phyloP scores from a whole-genome alignment of 805 yeast genomes.

The Pichia phayaonensis region DNA sequence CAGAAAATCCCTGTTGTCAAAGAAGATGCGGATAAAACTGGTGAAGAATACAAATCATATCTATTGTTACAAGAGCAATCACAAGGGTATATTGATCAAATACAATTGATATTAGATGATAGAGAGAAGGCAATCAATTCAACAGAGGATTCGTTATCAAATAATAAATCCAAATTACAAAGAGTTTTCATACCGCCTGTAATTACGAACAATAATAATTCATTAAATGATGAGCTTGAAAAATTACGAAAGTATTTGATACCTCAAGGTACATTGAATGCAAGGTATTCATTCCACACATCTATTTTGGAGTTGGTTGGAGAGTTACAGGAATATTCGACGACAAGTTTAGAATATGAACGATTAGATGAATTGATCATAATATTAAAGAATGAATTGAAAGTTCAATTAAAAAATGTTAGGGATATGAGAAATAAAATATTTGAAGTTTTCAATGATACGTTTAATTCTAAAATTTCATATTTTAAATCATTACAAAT shows the following conservation, averaged over 20 bases:
- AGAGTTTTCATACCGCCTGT: background rate
- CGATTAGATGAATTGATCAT: conserved; percentile 1
- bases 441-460: conserved; percentile 45
- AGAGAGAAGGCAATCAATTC: conserved; percentile 32
- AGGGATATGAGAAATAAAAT: conserved; percentile 38
- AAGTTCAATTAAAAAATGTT: conserved; percentile 36
- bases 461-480: conserved; percentile 72
- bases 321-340: conserved; percentile 3
- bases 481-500: conserved; percentile 82
- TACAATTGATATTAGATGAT: conserved; percentile 41
- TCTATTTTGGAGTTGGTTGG: conserved; percentile 20
- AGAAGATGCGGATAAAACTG: conserved; percentile 33
- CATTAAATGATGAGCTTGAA: conserved; percentile 4
- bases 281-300: conserved; percentile 23
- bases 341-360: conserved; percentile 1
- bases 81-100: conserved; percentile 46
- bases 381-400: conserved; percentile 28
- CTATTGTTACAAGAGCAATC: conserved; percentile 70
- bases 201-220: background rate
- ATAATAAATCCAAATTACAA: conserved; percentile 2
- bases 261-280: conserved; percentile 28
- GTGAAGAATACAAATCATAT: conserved; percentile 72
- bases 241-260: conserved; percentile 23
- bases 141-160: conserved; percentile 14
- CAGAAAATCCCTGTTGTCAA: conserved; percentile 40